Percentiles rank a stretch among this genome's conserved stretches.
Conservation (phyloP, 2,329 filamentous ascomycete species). For the Tolypocladium guangdongense region DNA sequence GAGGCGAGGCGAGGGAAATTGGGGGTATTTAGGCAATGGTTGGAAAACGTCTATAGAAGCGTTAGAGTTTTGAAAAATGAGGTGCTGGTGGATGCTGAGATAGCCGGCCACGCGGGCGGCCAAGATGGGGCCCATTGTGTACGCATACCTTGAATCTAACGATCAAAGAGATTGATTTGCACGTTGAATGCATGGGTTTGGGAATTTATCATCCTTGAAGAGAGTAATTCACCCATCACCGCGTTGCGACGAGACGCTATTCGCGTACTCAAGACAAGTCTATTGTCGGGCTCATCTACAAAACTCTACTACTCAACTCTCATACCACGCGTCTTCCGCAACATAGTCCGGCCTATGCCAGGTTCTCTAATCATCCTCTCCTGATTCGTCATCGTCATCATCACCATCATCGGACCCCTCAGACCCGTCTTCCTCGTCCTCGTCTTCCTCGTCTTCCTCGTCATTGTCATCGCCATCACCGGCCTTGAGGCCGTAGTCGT, state of each 20-base stretch:
- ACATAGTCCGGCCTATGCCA: background rate
- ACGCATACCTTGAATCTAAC: background rate
- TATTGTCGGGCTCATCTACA: background rate
- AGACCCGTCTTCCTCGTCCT: constrained; percentile 7
- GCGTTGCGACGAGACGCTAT: background rate
- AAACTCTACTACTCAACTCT: background rate
- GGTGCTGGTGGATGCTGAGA: background rate
- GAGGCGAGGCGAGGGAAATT: constrained; percentile 3
- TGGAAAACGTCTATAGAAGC: background rate
- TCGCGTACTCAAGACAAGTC: background rate
- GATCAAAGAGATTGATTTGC: too few relatives aligned
- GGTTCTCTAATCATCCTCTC: background rate
- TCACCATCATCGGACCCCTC: background rate
- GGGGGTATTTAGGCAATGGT: background rate
- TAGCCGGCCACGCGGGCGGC: background rate
- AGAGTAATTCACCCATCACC: background rate
- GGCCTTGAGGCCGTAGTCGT: constrained; percentile 74
- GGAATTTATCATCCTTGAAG: background rate
- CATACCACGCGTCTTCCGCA: background rate
- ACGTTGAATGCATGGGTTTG: background rate
- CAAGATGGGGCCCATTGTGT: background rate
- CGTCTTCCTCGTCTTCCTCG: constrained; percentile 35
- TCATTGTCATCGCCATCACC: constrained; percentile 48
- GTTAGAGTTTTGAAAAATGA: background rate
- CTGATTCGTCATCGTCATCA: constrained; percentile 1